A percentile compares a stretch with the other conserved stretches of the same genome.
Conservation (phyloP, 768 basidiomycete species). For the Pleurotus pulmonarius region DNA sequence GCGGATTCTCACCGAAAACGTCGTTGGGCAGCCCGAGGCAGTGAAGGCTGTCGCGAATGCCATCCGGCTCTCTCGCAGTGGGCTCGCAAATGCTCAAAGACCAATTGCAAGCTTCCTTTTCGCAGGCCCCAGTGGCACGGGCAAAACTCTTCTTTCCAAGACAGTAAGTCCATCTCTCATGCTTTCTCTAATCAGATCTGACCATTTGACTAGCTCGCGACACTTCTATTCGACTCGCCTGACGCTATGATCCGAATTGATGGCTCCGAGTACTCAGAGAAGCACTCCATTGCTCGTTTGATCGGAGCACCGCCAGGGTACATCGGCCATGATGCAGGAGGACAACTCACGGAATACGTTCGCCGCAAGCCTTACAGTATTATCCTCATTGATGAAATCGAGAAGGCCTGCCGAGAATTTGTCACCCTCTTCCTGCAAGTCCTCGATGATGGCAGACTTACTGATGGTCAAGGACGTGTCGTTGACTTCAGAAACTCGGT, state of each 20-base stretch:
- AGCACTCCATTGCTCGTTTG: conserved; percentile 49
- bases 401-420: conserved; percentile 78
- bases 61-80: conserved; percentile 87
- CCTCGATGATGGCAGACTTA: conserved; percentile 88
- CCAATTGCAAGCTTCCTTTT: conserved; percentile 94
- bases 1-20: conserved; percentile 67
- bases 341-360: conserved; percentile 91
- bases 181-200: conserved; percentile 1
- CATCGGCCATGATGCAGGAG: conserved; percentile 86
- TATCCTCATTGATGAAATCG: conserved; percentile 83
- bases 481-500: conserved; percentile 89
- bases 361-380: conserved; percentile 89
- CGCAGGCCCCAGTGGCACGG: conserved; percentile 88
- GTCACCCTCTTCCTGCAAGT: conserved; percentile 65
- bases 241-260: conserved; percentile 93
- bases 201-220: conserved; percentile 61
- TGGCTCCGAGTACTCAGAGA: conserved; percentile 89
- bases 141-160: conserved; percentile 88
- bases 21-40: conserved; percentile 89
- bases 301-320: conserved; percentile 78
- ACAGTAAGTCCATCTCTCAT: conserved; percentile 49
- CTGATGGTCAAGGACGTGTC: conserved; percentile 89
- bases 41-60: conserved; percentile 93
- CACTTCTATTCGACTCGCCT: conserved; percentile 84
- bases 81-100: conserved; percentile 82